Conservation (phyloP, 164 flowering plant species). For the Vitis vinifera region ASM3070453v1 NC_081810.1:22756501-22757000, state of each 20-base stretch:
- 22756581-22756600: too few species aligned
- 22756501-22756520: too few species aligned
- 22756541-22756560: too few species aligned
- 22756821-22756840: not conserved
- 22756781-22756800: not conserved
- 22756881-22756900: slow-evolving; percentile 22
- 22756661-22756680: too few species aligned
- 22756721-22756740: not conserved
- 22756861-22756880: slow-evolving; percentile 11
- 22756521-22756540: too few species aligned
- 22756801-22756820: not conserved
- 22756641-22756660: too few species aligned
- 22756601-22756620: too few species aligned
- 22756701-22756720: too few species aligned
- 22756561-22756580: too few species aligned
- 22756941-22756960: slow-evolving; percentile 19
- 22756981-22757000: not conserved
- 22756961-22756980: slow-evolving; percentile 4
- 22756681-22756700: too few species aligned
- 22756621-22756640: too few species aligned
- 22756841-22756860: not conserved
- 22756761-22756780: not conserved
- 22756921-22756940: slow-evolving; percentile 19
- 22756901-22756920: slow-evolving; percentile 15
- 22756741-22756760: not conserved